Evolutionary conservation across 163 green algal species (phyloP), one percentile per base, ranked within the genome.

Genomic region (Prototheca cutis): DNA sequence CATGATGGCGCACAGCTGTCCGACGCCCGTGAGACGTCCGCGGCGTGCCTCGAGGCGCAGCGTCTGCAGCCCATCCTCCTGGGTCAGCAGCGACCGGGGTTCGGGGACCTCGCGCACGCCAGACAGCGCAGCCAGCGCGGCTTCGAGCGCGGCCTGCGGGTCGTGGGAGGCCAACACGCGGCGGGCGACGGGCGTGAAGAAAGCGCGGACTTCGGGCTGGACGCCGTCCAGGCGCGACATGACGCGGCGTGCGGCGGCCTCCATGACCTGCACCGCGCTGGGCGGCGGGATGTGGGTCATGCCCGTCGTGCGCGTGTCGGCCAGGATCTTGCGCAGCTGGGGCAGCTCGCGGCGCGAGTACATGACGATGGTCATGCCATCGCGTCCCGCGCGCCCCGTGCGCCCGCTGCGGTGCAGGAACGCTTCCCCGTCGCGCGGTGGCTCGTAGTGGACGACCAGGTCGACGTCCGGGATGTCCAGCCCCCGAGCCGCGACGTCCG

Each of bases 401-500:
- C 93, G 82, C 4, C 57, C 54, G 0, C 45, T 70, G 48, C 84
- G 68, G 65, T 98, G 91, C 65, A 98, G 74, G 79, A 96, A 98
- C 4, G 71, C 74, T 75, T 96, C 90, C 3, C 71, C 59, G 69
- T 94, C 84, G 56, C 86, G 75, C 3, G 81, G 80, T 61, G 85
- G 65, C 40, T 88, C 81, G 66, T 85, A 89, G 65, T 87, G 81
- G 4, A 89, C 66, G 19, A 88, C 80, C 32, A 88, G 54, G 65
- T 88, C 79, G 39, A 88, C 80, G 55, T 91, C 67, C 1, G 74
- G 57, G 18, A 99, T 96, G 75, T 99, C 93, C 29, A 99, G 75
- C 24, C 93, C 93, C 42, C 93, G 82, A 4, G 93, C 86, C 6
- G 92, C 93, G 23, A 99, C 90, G 60, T 99, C 93, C 13, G 93